A percentile compares a stretch with the other conserved stretches of the same genome.
Evolutionary conservation across 805 yeast genomes (phyloP).

Genomic region (Cyberlindnera mrakii): DNA sequence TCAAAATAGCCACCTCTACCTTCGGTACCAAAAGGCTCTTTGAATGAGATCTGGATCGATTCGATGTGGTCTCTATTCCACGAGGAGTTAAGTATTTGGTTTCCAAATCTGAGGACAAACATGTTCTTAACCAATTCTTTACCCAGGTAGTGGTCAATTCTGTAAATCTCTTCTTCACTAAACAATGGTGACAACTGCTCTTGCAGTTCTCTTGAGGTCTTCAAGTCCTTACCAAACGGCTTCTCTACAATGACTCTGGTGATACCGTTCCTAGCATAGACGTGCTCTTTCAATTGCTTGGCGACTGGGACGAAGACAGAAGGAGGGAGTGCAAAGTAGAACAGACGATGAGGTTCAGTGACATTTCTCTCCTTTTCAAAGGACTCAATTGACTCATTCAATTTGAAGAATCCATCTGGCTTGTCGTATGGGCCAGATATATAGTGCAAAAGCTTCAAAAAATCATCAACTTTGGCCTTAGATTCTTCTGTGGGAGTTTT

Average conservation of each 20-base stretch:
- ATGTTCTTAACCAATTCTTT: constrained; percentile 97
- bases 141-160: constrained; percentile 97
- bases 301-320: constrained; percentile 82
- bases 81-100: constrained; percentile 77
- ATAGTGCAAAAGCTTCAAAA: constrained; percentile 62
- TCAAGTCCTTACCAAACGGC: constrained; percentile 93
- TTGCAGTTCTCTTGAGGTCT: constrained; percentile 73
- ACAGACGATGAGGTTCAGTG: constrained; percentile 65
- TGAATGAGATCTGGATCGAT: constrained; percentile 83
- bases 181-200: constrained; percentile 74
- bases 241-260: constrained; percentile 89
- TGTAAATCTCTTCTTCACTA: constrained; percentile 83
- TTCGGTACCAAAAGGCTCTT: constrained; percentile 98
- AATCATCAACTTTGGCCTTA: constrained; percentile 46
- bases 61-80: constrained; percentile 82
- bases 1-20: constrained; percentile 99
- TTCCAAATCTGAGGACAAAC: constrained; percentile 84
- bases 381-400: constrained; percentile 48
- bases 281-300: constrained; percentile 57
- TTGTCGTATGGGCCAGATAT: constrained; percentile 76
- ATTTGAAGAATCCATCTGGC: constrained; percentile 61
- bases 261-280: constrained; percentile 62
- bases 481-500: constrained; percentile 41
- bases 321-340: constrained; percentile 94
- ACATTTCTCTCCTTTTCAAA: constrained; percentile 49